phyloP scores from a whole-genome alignment of 257 asterid species.

The Solanum commersonii region DNA sequence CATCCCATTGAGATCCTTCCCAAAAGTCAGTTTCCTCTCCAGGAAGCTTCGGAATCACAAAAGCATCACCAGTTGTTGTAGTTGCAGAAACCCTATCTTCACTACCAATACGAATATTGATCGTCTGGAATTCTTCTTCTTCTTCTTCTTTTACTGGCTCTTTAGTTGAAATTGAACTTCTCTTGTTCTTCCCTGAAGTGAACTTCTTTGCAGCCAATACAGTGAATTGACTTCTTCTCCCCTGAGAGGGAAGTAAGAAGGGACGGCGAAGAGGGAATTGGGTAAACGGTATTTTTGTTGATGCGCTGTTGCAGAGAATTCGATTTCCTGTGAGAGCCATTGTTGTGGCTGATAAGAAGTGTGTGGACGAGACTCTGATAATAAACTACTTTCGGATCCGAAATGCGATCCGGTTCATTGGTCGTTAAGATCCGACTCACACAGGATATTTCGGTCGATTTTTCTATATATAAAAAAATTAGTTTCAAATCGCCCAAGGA shows the following conservation, averaged over 20 bases:
- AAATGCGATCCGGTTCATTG: not conserved
- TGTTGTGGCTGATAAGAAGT: slow-evolving; percentile 14
- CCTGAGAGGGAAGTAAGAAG: slow-evolving; percentile 17
- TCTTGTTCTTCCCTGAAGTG: slow-evolving; percentile 59
- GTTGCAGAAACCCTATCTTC: not conserved
- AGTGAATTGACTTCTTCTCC: slow-evolving; percentile 24
- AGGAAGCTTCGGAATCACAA: slow-evolving; percentile 71
- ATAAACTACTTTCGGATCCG: not conserved
- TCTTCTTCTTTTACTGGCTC: slow-evolving; percentile 26
- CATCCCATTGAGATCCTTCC: slow-evolving; percentile 95
- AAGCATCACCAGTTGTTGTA: slow-evolving; percentile 39
- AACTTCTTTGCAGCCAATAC: slow-evolving; percentile 69
- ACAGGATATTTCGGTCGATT: not conserved
- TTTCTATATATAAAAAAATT: not conserved
- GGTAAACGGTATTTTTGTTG: slow-evolving; percentile 20
- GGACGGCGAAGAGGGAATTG: slow-evolving; percentile 21
- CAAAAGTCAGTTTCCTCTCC: slow-evolving; percentile 61
- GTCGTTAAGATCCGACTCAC: not conserved
- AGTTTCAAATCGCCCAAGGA: not conserved
- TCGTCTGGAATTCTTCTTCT: slow-evolving; percentile 2
- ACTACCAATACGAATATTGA: not conserved
- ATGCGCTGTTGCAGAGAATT: slow-evolving; percentile 28
- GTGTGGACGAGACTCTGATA: not conserved
- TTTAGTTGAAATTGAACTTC: slow-evolving; percentile 39
- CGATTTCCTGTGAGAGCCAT: slow-evolving; percentile 65